phyloP scores from a whole-genome alignment of 495 filamentous ascomycete species.

The Penicillium simplicissimum region DNA sequence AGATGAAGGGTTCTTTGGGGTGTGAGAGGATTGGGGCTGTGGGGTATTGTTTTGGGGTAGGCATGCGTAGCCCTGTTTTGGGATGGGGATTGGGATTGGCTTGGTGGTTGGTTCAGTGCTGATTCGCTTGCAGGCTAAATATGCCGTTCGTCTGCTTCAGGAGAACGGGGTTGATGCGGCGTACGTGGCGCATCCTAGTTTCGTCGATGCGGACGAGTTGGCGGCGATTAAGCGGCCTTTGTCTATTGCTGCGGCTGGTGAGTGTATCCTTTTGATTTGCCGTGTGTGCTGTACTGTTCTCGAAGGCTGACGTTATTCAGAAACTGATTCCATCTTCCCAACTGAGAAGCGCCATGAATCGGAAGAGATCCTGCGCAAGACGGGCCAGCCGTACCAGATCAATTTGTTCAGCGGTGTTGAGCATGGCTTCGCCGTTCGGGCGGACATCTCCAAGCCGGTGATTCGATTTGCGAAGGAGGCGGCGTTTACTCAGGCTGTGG shows the following conservation, averaged over 20 bases:
- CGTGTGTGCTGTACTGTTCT: neutral
- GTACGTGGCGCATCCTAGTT: constrained; percentile 70
- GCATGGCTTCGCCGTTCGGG: constrained; percentile 74
- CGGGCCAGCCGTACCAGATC: constrained; percentile 68
- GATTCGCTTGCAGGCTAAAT: constrained; percentile 42
- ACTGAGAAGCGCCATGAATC: constrained; percentile 58
- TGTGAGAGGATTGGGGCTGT: constrained; percentile 64
- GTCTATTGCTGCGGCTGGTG: constrained; percentile 68
- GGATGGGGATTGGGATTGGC: no score
- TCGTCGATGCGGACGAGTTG: constrained; percentile 70
- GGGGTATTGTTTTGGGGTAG: constrained; percentile 76
- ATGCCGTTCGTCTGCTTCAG: constrained; percentile 45
- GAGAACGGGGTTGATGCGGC: constrained; percentile 53
- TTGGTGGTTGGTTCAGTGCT: neutral
- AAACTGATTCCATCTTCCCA: constrained; percentile 73
- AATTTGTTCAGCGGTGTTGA: constrained; percentile 67
- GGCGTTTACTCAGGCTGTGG: constrained; percentile 71
- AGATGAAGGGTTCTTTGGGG: constrained; percentile 53
- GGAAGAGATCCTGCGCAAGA: constrained; percentile 56
- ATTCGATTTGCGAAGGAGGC: constrained; percentile 71
- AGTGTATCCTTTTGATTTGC: constrained; percentile 4
- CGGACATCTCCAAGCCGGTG: constrained; percentile 53
- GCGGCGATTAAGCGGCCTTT: constrained; percentile 64
- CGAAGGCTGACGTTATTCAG: constrained; percentile 26
- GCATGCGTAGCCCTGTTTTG: no score